Conservation (phyloP, 176 grass and related monocot species). For the Raddia distichophylla region DNA sequence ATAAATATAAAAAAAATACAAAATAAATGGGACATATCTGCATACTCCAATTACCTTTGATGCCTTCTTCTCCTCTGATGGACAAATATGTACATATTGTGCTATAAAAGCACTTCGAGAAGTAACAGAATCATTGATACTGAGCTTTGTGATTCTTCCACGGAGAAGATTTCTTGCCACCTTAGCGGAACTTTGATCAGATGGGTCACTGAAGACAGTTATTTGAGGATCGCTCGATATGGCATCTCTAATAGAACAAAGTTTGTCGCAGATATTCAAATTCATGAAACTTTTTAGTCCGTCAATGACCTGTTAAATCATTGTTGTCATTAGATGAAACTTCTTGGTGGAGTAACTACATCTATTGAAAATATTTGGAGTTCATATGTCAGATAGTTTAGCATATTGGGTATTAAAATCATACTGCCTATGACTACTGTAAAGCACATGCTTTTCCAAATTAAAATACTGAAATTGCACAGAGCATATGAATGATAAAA, state of each 20-base stretch:
- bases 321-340: constrained; percentile 6
- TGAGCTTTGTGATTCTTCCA: constrained; percentile 67
- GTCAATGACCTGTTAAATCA: constrained; percentile 68
- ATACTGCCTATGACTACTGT: neutral
- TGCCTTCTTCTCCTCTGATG: constrained; percentile 51
- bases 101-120: constrained; percentile 63
- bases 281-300: constrained; percentile 59
- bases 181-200: constrained; percentile 34
- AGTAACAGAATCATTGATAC: constrained; percentile 45
- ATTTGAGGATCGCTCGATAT: constrained; percentile 65
- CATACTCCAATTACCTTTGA: constrained; percentile 54
- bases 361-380: neutral
- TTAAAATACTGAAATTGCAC: neutral
- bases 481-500: neutral
- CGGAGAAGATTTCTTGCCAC: constrained; percentile 50
- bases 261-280: constrained; percentile 37
- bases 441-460: neutral
- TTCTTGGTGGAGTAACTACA: neutral
- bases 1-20: neutral
- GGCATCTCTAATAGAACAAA: constrained; percentile 57
- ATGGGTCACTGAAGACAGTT: constrained; percentile 56
- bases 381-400: neutral
- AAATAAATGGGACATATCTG: neutral
- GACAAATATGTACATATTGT: constrained; percentile 56
- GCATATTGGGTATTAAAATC: neutral